Base-by-base conservation (phyloP, 2,329 filamentous ascomycete genomes). In the Colletotrichum graminicola region DNA sequence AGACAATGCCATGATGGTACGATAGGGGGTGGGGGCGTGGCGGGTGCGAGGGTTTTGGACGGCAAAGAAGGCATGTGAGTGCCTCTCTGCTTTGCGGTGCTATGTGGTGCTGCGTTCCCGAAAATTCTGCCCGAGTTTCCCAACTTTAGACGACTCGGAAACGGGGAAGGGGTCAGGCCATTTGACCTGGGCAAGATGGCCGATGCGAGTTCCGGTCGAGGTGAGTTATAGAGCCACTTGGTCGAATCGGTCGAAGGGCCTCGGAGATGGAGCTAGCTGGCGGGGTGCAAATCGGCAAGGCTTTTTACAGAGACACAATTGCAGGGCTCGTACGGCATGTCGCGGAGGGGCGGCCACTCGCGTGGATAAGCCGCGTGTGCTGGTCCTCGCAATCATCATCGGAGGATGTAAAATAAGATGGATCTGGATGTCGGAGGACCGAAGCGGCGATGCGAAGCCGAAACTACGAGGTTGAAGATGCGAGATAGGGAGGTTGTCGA, bases 121-220 rank as follows among this genome's bases (percentile, higher is more conserved):
- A 29, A 29, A 29, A 18, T n/a, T n/a, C 26, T n/a, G 7, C 54
- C 39, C 39, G 21, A 45, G 39, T 26, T 49, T 39, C 41, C 18
- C 23, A 60, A n/a, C 21, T 32, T 39, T 39, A n/a, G 41, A 60
- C 34, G 45, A 26, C 26, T 39, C 43, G 21, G 51, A 49, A 55
- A 21, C 39, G 21, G 49, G 45, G 16, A 47, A 57, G 12, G 60
- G 47, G 23, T 16, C 41, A 43, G 51, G 36, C 34, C 66, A 57
- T 52, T 29, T 55, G 36, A 26, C 62, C 36, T 45, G 39, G 32
- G 51, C 36, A 41, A 59, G 59, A 67, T n/a, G 64, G 57, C 68
- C 68, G 64, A 71, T 71, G 68, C 68, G 68, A 71, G 64, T 39
- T 41, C 64, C 45, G 52, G 41, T 51, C 32, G 67, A 43, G 26